A percentile compares a stretch with the other conserved stretches of the same genome.
Evolutionary conservation across 306 rosid species (phyloP).

Genomic region (Vigna trinervia): DNA sequence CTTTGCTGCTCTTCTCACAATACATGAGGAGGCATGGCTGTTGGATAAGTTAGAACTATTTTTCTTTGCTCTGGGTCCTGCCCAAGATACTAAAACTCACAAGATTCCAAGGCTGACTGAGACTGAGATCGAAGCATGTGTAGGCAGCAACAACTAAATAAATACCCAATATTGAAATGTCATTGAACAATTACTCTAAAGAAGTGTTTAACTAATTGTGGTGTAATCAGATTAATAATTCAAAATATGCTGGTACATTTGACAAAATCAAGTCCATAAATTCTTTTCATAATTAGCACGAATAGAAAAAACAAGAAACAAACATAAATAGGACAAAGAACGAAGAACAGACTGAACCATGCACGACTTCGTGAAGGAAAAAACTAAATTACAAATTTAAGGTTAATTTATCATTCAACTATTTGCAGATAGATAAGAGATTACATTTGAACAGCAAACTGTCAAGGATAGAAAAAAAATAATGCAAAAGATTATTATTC

Average conservation of each 20-base stretch:
- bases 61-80: too few relatives aligned
- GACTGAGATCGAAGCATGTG: slow-evolving; percentile 32
- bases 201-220: not conserved
- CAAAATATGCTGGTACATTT: not conserved
- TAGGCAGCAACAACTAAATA: not conserved
- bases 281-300: slow-evolving; percentile 1
- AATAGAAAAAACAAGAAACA: not conserved
- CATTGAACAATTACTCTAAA: slow-evolving; percentile 11
- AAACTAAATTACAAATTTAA: slow-evolving; percentile 11
- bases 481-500: slow-evolving; percentile 40
- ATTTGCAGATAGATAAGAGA: slow-evolving; percentile 32
- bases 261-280: not conserved
- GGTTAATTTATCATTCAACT: slow-evolving; percentile 29
- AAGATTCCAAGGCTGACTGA: slow-evolving; percentile 34
- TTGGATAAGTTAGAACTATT: slow-evolving; percentile 58
- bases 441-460: slow-evolving; percentile 47
- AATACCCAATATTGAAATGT: not conserved
- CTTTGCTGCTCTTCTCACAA: slow-evolving; percentile 57
- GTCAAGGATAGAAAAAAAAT: slow-evolving; percentile 19
- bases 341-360: not conserved
- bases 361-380: not conserved
- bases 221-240: not conserved
- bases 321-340: not conserved
- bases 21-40: slow-evolving; percentile 63
- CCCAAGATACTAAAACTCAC: not conserved